phyloP scores from a whole-genome alignment of 2,329 filamentous ascomycete species.

The Nakataea oryzae region DNA sequence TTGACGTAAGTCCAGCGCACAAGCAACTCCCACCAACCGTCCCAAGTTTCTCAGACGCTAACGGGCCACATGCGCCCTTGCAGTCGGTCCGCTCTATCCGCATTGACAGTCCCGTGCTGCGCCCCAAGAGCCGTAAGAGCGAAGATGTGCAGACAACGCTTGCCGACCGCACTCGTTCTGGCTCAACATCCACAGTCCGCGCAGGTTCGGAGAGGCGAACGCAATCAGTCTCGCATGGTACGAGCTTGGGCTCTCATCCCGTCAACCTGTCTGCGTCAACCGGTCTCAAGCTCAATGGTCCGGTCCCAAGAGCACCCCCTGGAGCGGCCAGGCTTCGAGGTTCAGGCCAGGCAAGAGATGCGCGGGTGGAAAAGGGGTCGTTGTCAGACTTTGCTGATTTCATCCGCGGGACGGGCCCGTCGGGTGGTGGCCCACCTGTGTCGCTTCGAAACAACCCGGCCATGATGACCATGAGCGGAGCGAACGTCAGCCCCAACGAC shows the following conservation, averaged over 20 bases:
- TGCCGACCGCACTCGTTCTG: slow-evolving; percentile 35
- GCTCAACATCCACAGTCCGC: slow-evolving; percentile 29
- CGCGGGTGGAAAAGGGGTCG: slow-evolving; percentile 59
- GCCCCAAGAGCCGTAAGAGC: slow-evolving; percentile 31
- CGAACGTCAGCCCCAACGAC: slow-evolving; percentile 13
- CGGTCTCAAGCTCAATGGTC: slow-evolving; percentile 14
- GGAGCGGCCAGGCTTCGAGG: slow-evolving; percentile 20
- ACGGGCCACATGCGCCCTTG: neutral
- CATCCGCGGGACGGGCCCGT: slow-evolving; percentile 73
- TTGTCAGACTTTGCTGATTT: slow-evolving; percentile 81
- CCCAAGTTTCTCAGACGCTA: neutral
- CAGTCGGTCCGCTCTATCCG: slow-evolving; percentile 30
- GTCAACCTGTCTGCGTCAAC: slow-evolving; percentile 15
- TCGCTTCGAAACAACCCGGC: slow-evolving; percentile 9
- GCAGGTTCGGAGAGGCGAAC: slow-evolving; percentile 20
- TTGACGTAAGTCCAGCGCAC: slow-evolving; percentile 47
- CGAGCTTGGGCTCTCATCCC: slow-evolving; percentile 26
- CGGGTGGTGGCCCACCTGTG: slow-evolving; percentile 24
- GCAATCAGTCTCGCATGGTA: slow-evolving; percentile 20
- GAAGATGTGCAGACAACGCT: slow-evolving; percentile 25
- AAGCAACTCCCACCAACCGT: neutral
- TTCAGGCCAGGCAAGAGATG: slow-evolving; percentile 52
- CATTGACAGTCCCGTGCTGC: slow-evolving; percentile 26
- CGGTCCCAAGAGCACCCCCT: slow-evolving; percentile 20
- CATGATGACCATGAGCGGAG: slow-evolving; percentile 7